phyloP scores from a whole-genome alignment of 768 basidiomycete species.

The Imleria badia region DNA sequence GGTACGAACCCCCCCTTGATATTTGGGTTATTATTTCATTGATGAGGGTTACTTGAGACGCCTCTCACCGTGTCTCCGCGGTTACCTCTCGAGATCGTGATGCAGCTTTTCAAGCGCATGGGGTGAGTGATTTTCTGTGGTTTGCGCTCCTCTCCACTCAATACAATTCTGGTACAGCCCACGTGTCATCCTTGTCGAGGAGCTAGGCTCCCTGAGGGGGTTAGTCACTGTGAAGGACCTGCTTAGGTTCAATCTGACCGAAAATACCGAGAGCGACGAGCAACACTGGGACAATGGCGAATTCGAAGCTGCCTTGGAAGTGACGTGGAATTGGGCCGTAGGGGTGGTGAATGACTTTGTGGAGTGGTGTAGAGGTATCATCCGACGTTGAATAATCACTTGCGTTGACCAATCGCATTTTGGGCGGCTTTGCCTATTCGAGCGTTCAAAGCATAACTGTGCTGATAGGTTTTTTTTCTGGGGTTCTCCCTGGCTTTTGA shows the following conservation, averaged over 20 bases:
- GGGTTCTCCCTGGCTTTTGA: background rate
- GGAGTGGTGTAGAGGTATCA: constrained; percentile 25
- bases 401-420: background rate
- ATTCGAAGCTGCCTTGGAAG: constrained; percentile 62
- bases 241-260: constrained; percentile 73
- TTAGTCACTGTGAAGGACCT: constrained; percentile 97
- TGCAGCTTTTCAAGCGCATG: constrained; percentile 97
- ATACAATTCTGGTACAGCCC: constrained; percentile 52
- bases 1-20: constrained; percentile 42
- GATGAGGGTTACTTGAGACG: constrained; percentile 52
- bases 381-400: constrained; percentile 21
- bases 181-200: constrained; percentile 92
- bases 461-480: background rate
- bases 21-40: background rate
- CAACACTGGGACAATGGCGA: constrained; percentile 61
- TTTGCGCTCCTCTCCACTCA: background rate
- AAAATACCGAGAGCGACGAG: constrained; percentile 49
- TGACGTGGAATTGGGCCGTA: constrained; percentile 55
- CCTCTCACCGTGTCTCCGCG: constrained; percentile 92
- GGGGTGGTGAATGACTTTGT: constrained; percentile 34
- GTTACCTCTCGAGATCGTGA: constrained; percentile 91
- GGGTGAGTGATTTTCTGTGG: constrained; percentile 61
- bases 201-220: constrained; percentile 78
- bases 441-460: background rate
- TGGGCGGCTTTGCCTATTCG: background rate